These are phyloP conservation scores for Candida sojae DNA, from an alignment of 1,139 yeast genomes.

Conservation along the genomic window DNA sequence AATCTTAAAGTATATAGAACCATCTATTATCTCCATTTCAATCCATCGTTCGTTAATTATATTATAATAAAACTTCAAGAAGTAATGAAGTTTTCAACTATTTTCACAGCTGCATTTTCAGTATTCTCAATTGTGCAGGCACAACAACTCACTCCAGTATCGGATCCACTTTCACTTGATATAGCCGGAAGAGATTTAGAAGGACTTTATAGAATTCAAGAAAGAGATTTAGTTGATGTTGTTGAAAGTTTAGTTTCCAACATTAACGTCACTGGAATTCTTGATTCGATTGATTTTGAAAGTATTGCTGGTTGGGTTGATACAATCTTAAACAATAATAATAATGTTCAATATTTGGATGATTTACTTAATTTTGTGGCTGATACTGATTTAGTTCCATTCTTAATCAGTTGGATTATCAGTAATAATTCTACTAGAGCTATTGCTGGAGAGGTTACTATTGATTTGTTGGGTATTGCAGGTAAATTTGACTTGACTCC, in stretches of 20 bases:
- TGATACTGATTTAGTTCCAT: conserved; percentile 28
- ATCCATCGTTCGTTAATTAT: conserved; percentile 6
- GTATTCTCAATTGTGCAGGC: conserved; percentile 10
- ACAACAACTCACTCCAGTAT: conserved; percentile 11
- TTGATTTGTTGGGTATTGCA: conserved; percentile 19
- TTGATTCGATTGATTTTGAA: conserved; percentile 26
- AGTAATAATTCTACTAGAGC: conserved; percentile 26
- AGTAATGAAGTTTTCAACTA: conserved; percentile 13
- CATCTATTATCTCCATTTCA: too few species aligned
- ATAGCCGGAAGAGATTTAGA: conserved; percentile 8
- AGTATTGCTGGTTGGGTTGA: conserved; percentile 35
- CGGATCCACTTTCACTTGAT: conserved; percentile 10
- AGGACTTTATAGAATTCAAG: conserved; percentile 6
- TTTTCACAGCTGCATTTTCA: conserved; percentile 9
- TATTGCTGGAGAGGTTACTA: conserved; percentile 21
- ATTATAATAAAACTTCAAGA: neutral
- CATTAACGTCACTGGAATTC: conserved; percentile 21
- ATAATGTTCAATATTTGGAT: conserved; percentile 27
- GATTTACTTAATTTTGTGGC: conserved; percentile 26
- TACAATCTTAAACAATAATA: conserved; percentile 24
- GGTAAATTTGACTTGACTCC: conserved; percentile 27
- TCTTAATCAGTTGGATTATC: conserved; percentile 25
- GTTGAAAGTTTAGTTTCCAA: conserved; percentile 18
- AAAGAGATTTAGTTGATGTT: conserved; percentile 23
- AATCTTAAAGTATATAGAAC: neutral